phyloP scores from a whole-genome alignment of 1,284 basidiomycete genomes.

The Hypsizygus ulmarius region DNA sequence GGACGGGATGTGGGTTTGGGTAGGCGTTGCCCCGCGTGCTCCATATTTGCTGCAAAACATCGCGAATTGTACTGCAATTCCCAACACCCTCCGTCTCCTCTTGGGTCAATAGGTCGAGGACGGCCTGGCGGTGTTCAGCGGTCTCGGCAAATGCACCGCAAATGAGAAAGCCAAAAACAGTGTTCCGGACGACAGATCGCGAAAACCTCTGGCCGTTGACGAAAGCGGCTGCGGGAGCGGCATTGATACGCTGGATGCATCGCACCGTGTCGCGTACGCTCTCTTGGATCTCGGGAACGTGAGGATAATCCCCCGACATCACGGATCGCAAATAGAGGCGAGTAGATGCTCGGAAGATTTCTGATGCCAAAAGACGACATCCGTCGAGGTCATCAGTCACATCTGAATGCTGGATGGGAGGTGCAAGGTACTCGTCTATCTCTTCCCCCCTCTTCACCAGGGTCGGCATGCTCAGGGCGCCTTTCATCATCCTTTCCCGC shows the following conservation, averaged over 20 bases:
- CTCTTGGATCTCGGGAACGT: slow-evolving; percentile 55
- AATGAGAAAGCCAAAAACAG: slow-evolving; percentile 74
- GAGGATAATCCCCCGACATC: slow-evolving; percentile 63
- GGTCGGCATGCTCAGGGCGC: slow-evolving; percentile 52
- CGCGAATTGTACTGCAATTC: slow-evolving; percentile 57
- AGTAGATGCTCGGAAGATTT: slow-evolving; percentile 74
- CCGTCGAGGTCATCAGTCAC: slow-evolving; percentile 30
- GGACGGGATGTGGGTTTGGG: slow-evolving; percentile 19
- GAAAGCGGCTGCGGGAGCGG: background rate
- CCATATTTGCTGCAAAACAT: slow-evolving; percentile 65
- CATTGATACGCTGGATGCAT: slow-evolving; percentile 46
- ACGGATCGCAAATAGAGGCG: slow-evolving; percentile 70
- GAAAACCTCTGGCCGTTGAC: slow-evolving; percentile 30
- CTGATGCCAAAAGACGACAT: slow-evolving; percentile 54
- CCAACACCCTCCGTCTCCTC: slow-evolving; percentile 50
- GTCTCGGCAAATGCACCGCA: slow-evolving; percentile 66
- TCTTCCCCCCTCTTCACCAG: slow-evolving; percentile 51
- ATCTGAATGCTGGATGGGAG: slow-evolving; percentile 12
- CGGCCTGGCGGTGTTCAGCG: slow-evolving; percentile 38
- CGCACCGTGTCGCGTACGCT: slow-evolving; percentile 55
- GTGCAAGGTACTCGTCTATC: slow-evolving; percentile 47
- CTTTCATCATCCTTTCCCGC: slow-evolving; percentile 34
- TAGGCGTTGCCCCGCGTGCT: slow-evolving; percentile 18
- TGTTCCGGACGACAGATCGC: slow-evolving; percentile 67
- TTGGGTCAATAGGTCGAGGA: slow-evolving; percentile 46